Base-by-base conservation (phyloP, 129 eudicot genomes). In the Arctium minus region DNA sequence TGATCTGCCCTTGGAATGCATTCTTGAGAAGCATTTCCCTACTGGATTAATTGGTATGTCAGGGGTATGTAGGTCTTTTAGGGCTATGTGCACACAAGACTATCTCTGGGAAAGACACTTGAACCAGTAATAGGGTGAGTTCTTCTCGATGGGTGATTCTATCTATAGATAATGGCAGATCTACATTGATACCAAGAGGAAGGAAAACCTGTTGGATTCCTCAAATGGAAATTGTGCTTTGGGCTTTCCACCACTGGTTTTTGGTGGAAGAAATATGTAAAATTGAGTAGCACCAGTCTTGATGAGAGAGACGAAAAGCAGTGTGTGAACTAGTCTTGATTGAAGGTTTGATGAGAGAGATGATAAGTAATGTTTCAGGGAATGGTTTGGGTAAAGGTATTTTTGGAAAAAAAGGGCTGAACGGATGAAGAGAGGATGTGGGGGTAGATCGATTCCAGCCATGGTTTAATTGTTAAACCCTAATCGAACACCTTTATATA, bases 21-120 rank as follows among this genome's bases (percentile, higher is more conserved):
- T 93, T 81, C 91, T 93, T 73, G 94, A 88, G 73, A 88, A 81
- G 89, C 99, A 93, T 82, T 86, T 91, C n/a, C 92, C 97, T 27
- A 72, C 83, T 22, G 97, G 85, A 6, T 84, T 96, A 27, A 79
- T 79, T 4, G 84, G 36, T 10, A 77, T 93, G 89, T 88, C 97
- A 12, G 77, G 90, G 22, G 95, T 89, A 8, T 91, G 92, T 70
- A 90, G 40, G 80, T 82, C 89, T 80, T 86, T 93, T 83, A 91
- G 99, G 84, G 79, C 83, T 2, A 88, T 70, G 85, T 91, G 98
- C 56, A 88, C 83, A 60, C 87, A 92, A 86, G 93, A 96, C 75
- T 89, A 89, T 81, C 46, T 96, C 3, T 96, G 98, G 99, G 88
- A 84, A 79, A 90, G 65, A 75, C 99, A 88, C 50, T 74, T 92